These are phyloP conservation scores for Eudorina sp. DNA, from an alignment of 139 green algal species.

Conservation along the genomic window DNA sequence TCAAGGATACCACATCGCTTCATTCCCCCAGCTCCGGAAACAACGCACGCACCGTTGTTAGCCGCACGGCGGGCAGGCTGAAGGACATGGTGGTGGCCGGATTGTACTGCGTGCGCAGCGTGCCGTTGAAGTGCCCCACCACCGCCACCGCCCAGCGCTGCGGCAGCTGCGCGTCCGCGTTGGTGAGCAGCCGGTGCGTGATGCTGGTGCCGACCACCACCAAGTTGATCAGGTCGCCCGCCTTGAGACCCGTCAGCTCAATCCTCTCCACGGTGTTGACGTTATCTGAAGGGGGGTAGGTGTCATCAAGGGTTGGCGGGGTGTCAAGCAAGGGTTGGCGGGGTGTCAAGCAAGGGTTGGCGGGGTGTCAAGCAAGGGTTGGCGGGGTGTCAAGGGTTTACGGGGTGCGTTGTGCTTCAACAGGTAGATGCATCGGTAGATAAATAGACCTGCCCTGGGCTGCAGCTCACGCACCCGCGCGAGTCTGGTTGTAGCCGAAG, in stretches of 20 bases:
- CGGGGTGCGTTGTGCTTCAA: too few species aligned
- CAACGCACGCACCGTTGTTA: too few species aligned
- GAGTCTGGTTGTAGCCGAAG: background rate
- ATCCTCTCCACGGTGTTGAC: slow-evolving; percentile 18
- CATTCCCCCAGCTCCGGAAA: too few species aligned
- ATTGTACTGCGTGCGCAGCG: background rate
- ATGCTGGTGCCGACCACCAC: background rate
- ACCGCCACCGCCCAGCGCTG: slow-evolving; percentile 6
- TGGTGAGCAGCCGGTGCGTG: background rate
- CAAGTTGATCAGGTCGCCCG: background rate
- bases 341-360: too few species aligned
- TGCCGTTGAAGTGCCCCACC: background rate
- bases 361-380: too few species aligned
- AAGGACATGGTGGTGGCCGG: background rate
- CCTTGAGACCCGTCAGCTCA: background rate
- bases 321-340: too few species aligned
- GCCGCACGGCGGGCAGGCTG: too few species aligned
- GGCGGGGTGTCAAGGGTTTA: too few species aligned
- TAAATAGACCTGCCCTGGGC: too few species aligned
- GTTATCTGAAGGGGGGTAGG: background rate
- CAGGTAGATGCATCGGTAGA: too few species aligned
- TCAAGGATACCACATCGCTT: too few species aligned
- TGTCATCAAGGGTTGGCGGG: too few species aligned
- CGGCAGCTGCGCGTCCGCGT: background rate
- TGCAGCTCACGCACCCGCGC: background rate